A percentile compares a stretch with the other conserved stretches of the same genome.
Evolutionary conservation across 2,329 filamentous ascomycete genomes (phyloP).

Genomic region (Calonectria ilicicola): DNA sequence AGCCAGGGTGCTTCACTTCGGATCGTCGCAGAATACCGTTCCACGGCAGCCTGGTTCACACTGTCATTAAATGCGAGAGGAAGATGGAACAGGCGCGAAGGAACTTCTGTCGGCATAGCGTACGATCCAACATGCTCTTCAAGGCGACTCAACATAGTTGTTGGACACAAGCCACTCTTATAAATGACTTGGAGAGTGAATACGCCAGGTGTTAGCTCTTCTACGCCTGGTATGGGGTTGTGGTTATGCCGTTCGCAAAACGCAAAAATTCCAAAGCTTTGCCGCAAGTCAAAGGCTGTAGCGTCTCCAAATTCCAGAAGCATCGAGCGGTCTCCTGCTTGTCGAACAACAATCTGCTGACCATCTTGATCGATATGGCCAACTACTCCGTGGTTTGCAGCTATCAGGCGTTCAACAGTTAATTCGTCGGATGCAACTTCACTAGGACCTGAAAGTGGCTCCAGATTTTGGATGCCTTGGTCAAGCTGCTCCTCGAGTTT

Average conservation of each 20-base stretch:
- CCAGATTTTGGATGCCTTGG: conserved; percentile 36
- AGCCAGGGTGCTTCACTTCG: conserved; percentile 71
- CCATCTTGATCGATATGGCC: conserved; percentile 30
- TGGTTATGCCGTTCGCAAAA: conserved; percentile 47
- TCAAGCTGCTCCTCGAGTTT: conserved; percentile 37
- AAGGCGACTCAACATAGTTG: conserved; percentile 34
- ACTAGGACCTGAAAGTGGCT: not conserved
- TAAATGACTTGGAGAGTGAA: conserved; percentile 50
- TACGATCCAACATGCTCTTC: conserved; percentile 40
- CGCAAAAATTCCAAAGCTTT: conserved; percentile 49
- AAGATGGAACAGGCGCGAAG: conserved; percentile 47
- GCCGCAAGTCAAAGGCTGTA: conserved; percentile 45
- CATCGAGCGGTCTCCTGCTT: conserved; percentile 50
- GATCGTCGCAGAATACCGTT: conserved; percentile 72
- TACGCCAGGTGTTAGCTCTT: conserved; percentile 50
- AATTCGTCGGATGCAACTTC: not conserved
- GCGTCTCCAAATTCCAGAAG: conserved; percentile 49
- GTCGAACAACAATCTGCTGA: conserved; percentile 36
- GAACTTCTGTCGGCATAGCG: conserved; percentile 35
- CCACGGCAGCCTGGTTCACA: conserved; percentile 61
- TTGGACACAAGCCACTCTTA: conserved; percentile 28
- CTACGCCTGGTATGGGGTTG: conserved; percentile 43
- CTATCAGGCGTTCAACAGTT: not conserved
- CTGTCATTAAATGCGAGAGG: conserved; percentile 55
- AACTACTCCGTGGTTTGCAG: conserved; percentile 16